These are phyloP conservation scores for Aspergillus sp. DNA, from an alignment of 2,329 filamentous ascomycete genomes.

Conservation along the genomic window DNA sequence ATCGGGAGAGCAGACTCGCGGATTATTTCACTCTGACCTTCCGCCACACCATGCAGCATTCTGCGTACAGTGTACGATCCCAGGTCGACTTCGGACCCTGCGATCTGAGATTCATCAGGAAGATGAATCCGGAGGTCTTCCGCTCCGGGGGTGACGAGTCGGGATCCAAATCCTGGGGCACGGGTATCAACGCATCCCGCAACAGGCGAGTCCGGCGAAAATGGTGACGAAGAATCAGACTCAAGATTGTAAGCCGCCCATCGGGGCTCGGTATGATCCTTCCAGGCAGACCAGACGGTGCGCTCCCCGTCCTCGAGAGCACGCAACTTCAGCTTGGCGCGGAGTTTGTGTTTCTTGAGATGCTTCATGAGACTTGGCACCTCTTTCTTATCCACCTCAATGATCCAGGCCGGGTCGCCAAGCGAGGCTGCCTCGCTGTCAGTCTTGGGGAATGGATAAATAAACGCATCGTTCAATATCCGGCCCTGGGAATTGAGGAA, in stretches of 20 bases:
- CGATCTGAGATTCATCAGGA: constrained; percentile 31
- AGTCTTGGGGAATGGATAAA: constrained; percentile 61
- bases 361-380: constrained; percentile 62
- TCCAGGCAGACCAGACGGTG: constrained; percentile 71
- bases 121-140: constrained; percentile 28
- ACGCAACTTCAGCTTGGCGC: constrained; percentile 70
- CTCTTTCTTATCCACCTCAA: constrained; percentile 75
- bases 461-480: constrained; percentile 82
- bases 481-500: constrained; percentile 84
- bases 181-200: constrained; percentile 35
- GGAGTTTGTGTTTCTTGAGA: constrained; percentile 78
- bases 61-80: constrained; percentile 68
- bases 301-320: constrained; percentile 62
- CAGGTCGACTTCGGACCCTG: constrained; percentile 47
- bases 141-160: constrained; percentile 32
- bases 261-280: constrained; percentile 40
- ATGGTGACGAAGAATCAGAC: constrained; percentile 25
- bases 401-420: constrained; percentile 54
- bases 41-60: constrained; percentile 75
- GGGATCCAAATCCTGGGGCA: constrained; percentile 36
- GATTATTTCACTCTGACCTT: constrained; percentile 76
- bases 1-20: constrained; percentile 70
- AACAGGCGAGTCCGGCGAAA: constrained; percentile 20
- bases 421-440: constrained; percentile 11
- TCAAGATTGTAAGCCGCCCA: constrained; percentile 38